These are phyloP conservation scores for Lentinula sp. DNA, from an alignment of 768 basidiomycete species.

Conservation along the genomic window DNA sequence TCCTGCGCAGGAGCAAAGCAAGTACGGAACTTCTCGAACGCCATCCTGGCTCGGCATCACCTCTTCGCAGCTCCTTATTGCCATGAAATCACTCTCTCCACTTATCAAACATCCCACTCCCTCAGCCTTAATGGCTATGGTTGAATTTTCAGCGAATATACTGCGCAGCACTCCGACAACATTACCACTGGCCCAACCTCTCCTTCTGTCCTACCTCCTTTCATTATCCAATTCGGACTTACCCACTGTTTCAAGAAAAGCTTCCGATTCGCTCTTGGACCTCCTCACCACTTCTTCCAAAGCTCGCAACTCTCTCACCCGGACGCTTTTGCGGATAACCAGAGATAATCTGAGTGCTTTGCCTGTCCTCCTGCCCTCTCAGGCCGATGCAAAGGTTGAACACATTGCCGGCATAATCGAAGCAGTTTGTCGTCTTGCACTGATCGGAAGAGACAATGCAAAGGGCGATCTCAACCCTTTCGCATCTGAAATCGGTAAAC, in stretches of 20 bases:
- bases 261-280: slow-evolving; percentile 38
- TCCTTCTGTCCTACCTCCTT: slow-evolving; percentile 69
- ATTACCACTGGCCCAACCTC: slow-evolving; percentile 59
- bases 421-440: slow-evolving; percentile 56
- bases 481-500: slow-evolving; percentile 45
- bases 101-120: slow-evolving; percentile 69
- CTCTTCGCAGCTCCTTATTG: slow-evolving; percentile 76
- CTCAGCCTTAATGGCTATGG: slow-evolving; percentile 53
- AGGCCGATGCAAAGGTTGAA: slow-evolving; percentile 68
- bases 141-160: slow-evolving; percentile 46
- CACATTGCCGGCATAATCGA: slow-evolving; percentile 63
- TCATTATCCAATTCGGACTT: slow-evolving; percentile 60
- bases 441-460: slow-evolving; percentile 10
- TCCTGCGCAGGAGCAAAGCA: slow-evolving; percentile 4
- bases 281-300: slow-evolving; percentile 39
- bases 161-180: slow-evolving; percentile 53
- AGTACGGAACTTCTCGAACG: slow-evolving; percentile 51
- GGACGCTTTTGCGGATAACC: slow-evolving; percentile 56
- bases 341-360: slow-evolving; percentile 60
- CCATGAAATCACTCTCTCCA: slow-evolving; percentile 69
- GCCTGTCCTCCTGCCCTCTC: slow-evolving; percentile 64
- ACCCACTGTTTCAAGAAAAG: slow-evolving; percentile 41
- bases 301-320: slow-evolving; percentile 40
- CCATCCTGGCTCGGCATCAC: slow-evolving; percentile 78
- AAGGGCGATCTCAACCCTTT: slow-evolving; percentile 31